phyloP scores from a whole-genome alignment of 164 flowering plant genomes.

The Kingdonia uniflora region DNA sequence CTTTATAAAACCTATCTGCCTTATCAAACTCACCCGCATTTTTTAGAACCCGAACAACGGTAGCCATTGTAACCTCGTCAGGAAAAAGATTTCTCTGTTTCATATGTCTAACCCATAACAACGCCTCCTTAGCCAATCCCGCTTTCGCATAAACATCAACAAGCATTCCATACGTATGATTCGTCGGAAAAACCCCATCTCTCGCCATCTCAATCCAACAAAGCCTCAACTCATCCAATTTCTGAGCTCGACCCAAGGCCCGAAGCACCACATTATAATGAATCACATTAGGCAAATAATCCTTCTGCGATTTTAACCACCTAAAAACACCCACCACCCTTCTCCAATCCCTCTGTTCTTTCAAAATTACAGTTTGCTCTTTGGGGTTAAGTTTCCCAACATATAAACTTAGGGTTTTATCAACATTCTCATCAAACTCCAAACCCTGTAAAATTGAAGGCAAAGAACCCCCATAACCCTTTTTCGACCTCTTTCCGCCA shows the following conservation, averaged over 20 bases:
- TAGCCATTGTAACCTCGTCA: slow-evolving; percentile 80
- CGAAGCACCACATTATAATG: slow-evolving; percentile 83
- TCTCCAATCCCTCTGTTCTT: slow-evolving; percentile 62
- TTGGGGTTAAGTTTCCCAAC: slow-evolving; percentile 52
- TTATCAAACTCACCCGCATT: slow-evolving; percentile 62
- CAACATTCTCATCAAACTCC: slow-evolving; percentile 33
- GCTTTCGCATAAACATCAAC: slow-evolving; percentile 90
- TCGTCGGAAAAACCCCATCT: slow-evolving; percentile 57
- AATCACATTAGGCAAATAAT: slow-evolving; percentile 71
- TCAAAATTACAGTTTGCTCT: slow-evolving; percentile 81
- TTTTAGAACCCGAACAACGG: slow-evolving; percentile 66
- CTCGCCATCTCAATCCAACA: slow-evolving; percentile 90
- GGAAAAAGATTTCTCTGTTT: slow-evolving; percentile 63
- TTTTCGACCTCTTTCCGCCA: slow-evolving; percentile 16
- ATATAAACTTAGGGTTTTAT: slow-evolving; percentile 30
- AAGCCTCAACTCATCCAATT: slow-evolving; percentile 80
- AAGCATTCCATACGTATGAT: slow-evolving; percentile 73
- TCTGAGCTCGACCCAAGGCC: slow-evolving; percentile 57
- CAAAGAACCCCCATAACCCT: slow-evolving; percentile 53
- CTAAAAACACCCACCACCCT: slow-evolving; percentile 48
- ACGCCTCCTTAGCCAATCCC: slow-evolving; percentile 70
- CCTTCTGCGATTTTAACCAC: slow-evolving; percentile 65
- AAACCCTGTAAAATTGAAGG: slow-evolving; percentile 46
- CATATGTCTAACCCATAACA: slow-evolving; percentile 91
- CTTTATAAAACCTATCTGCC: slow-evolving; percentile 59